Conservation (phyloP, 345 rosid genomes). For the Eucalyptus curtisii region DNA sequence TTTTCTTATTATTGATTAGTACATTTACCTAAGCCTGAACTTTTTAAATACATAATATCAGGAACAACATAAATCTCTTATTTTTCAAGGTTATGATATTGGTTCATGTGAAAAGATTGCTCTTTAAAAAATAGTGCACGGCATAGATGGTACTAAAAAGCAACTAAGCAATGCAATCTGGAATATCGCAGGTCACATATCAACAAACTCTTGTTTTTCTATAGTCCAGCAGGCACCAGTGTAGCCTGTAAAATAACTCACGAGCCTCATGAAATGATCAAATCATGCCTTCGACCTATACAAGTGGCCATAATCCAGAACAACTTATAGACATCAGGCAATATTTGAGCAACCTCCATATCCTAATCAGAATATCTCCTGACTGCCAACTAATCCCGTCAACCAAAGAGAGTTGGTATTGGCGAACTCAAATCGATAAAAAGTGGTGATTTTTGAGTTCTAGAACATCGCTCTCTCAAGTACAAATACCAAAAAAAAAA, state of each 20-base stretch:
- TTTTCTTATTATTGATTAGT: not conserved
- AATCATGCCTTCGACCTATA: not conserved
- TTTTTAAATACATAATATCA: not conserved
- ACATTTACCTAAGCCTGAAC: not conserved
- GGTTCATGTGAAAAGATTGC: not conserved
- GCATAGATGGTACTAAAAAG: not conserved
- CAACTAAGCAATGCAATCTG: not conserved
- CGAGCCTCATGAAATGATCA: not conserved
- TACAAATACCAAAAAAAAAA: not conserved
- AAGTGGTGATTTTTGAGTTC: not conserved
- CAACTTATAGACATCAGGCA: rapidly evolving
- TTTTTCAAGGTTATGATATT: not conserved
- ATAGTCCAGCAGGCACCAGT: not conserved
- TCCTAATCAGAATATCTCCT: not conserved
- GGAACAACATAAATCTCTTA: not conserved
- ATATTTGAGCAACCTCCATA: not conserved
- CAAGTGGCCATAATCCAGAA: not conserved
- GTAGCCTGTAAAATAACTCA: not conserved
- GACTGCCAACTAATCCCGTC: rapidly evolving
- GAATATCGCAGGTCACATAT: not conserved
- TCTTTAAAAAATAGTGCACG: not conserved
- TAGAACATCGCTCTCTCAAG: not conserved
- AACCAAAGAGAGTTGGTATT: not conserved
- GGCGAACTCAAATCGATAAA: not conserved
- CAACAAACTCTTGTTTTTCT: not conserved